A percentile compares a stretch with the other conserved stretches of the same genome.
Evolutionary conservation across 345 rosid genomes (phyloP).

Genomic region (Isatis tinctoria): DNA sequence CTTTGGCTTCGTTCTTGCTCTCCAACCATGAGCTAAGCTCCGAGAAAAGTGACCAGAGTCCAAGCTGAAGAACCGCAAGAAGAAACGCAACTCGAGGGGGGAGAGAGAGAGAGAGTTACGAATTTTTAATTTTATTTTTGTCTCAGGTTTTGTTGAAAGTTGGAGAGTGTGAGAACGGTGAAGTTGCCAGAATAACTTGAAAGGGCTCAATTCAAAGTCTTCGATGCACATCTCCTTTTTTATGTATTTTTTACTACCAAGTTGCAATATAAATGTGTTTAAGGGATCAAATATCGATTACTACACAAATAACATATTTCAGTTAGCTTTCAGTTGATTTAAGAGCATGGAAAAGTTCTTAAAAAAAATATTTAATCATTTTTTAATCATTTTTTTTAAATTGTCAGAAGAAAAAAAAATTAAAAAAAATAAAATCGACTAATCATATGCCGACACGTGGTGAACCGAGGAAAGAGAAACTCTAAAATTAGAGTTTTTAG

Average conservation of each 20-base stretch:
- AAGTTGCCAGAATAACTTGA: conserved; percentile 20
- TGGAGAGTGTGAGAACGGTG: conserved; percentile 29
- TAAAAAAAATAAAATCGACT: too few species aligned
- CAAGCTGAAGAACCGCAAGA: conserved; percentile 11
- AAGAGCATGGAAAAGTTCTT: too few species aligned
- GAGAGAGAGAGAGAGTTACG: not conserved
- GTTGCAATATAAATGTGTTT: not conserved
- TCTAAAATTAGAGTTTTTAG: too few species aligned
- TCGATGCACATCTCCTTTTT: not conserved
- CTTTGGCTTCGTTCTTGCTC: not conserved
- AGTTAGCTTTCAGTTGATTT: too few species aligned
- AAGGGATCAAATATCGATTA: not conserved
- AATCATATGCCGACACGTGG: too few species aligned
- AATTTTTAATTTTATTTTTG: not conserved
- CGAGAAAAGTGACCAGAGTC: not conserved
- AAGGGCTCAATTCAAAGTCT: conserved; percentile 15
- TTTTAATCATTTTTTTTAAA: too few species aligned
- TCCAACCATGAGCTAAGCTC: not conserved
- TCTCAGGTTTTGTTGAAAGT: conserved; percentile 24
- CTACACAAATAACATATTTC: not conserved
- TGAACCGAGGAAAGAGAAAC: too few species aligned
- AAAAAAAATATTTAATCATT: too few species aligned
- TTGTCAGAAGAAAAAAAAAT: too few species aligned
- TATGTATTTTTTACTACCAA: not conserved
- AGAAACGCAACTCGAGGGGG: conserved; percentile 16